Evolutionary conservation across 306 rosid species (phyloP), one percentile per base, ranked within the genome.

Genomic region (Oemleria cerasiformis): DNA sequence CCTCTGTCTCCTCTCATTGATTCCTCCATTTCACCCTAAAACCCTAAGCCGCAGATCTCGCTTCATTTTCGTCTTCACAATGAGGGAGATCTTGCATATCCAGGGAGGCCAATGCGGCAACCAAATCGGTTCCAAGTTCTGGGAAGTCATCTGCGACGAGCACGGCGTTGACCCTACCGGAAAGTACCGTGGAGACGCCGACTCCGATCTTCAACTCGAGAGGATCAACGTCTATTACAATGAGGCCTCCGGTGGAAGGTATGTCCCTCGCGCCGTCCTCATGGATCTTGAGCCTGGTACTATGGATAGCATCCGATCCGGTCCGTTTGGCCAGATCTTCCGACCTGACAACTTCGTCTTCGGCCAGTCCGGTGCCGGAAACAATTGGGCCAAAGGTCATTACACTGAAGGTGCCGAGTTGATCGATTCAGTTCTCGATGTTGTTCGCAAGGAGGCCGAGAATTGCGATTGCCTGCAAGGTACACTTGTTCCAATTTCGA

Each of bases 71-170:
- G 40, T 13, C 13, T 41, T 45, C 51, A 70, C 74, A 71, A 92
- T 92, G 97, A 87, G 96, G 71, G 97, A 92, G 83, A 92, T 92
- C 78, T 74, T 92, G 81, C 97, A 92, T 73, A 81, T 92, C 40
- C 96, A 92, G 63, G 97, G 92, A 25, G 97, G 97, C 75, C 97
- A 92, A 83, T 92, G 97, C 75, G 97, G 97, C 21, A 92, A 92
- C 88, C 97, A 92, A 67, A 92, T 92, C 85, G 97, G 97, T 0
- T 89, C 97, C 82, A 92, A 92, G 80, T 92, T 92, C 81, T 92
- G 97, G 97, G 96, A 92, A 67, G 97, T 92, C 0, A 92, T 87
- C 67, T 92, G 97, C 79, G 92, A 92, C 58, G 97, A 92, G 82
- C 97, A 92, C 67, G 97, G 97, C 40, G 76, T 92, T 67, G 97